A percentile compares a stretch with the other conserved stretches of the same genome.
Conservation (phyloP, 768 basidiomycete species). For the Floccularia luteovirens region DNA sequence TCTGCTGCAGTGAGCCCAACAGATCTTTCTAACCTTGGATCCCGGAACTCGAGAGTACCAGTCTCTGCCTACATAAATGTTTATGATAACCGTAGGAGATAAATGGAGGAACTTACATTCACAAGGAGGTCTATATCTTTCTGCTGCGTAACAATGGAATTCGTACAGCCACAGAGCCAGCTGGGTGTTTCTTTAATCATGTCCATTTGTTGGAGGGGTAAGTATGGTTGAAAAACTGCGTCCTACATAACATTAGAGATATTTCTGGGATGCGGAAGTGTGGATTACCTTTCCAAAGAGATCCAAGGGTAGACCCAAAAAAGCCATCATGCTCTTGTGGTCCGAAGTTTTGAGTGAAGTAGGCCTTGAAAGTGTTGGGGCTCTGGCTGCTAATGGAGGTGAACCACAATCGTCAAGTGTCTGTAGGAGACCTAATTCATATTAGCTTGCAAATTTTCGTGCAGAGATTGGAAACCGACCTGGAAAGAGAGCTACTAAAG, state of each 20-base stretch:
- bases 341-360: conserved; percentile 85
- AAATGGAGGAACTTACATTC: conserved; percentile 45
- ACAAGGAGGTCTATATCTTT: conserved; percentile 87
- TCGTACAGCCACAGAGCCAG: conserved; percentile 95
- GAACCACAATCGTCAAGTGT: conserved; percentile 89
- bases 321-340: conserved; percentile 83
- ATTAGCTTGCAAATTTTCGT: neutral
- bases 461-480: conserved; percentile 35
- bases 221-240: conserved; percentile 95
- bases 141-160: conserved; percentile 91
- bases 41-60: conserved; percentile 78
- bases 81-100: neutral
- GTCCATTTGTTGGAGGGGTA: conserved; percentile 93
- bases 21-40: conserved; percentile 71
- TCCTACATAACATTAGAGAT: conserved; percentile 39
- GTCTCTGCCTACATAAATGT: conserved; percentile 62
- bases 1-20: conserved; percentile 86
- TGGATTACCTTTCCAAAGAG: conserved; percentile 76
- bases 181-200: conserved; percentile 71
- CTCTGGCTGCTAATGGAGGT: conserved; percentile 66
- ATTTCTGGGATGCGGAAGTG: neutral
- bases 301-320: conserved; percentile 89
- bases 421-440: conserved; percentile 66
- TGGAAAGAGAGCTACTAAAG: conserved; percentile 88
- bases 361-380: conserved; percentile 52